These are phyloP conservation scores for Spinacia oleracea DNA, from an alignment of 179 eudicot species.

Conservation along the genomic window DNA sequence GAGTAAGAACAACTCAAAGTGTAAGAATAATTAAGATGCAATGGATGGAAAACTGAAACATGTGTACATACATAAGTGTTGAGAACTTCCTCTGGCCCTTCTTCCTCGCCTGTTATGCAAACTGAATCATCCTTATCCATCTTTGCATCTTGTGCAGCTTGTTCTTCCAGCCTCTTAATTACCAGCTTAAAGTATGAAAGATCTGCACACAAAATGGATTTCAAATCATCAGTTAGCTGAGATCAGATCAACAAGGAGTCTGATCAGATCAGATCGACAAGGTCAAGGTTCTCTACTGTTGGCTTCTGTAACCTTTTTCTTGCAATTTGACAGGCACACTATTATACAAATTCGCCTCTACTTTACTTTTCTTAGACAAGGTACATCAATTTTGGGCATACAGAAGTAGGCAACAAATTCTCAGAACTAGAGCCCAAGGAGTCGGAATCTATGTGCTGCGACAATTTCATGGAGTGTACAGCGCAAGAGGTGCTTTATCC, in stretches of 20 bases:
- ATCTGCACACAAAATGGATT: slow-evolving; percentile 44
- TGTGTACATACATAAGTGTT: slow-evolving; percentile 26
- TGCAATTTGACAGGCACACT: background rate
- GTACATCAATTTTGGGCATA: background rate
- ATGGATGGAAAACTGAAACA: background rate
- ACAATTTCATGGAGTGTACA: background rate
- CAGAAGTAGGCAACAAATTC: background rate
- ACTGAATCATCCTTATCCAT: slow-evolving; percentile 20
- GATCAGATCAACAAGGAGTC: background rate
- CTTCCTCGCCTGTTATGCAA: slow-evolving; percentile 17
- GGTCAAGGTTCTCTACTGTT: too few species aligned
- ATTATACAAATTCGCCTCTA: too few species aligned
- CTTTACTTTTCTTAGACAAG: background rate
- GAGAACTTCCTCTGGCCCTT: slow-evolving; percentile 16
- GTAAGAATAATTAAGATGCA: background rate
- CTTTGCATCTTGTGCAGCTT: slow-evolving; percentile 20
- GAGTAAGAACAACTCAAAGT: background rate
- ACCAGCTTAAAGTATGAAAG: slow-evolving; percentile 55
- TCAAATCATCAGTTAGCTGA: background rate
- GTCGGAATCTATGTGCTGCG: background rate
- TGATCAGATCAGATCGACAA: background rate
- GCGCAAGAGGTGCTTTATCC: background rate
- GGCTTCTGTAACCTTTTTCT: background rate
- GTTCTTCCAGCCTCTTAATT: slow-evolving; percentile 46
- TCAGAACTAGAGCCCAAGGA: too few species aligned